These are phyloP conservation scores for Monosporascus sp. DNA, from an alignment of 2,329 filamentous ascomycete species.

Conservation along the genomic window DNA sequence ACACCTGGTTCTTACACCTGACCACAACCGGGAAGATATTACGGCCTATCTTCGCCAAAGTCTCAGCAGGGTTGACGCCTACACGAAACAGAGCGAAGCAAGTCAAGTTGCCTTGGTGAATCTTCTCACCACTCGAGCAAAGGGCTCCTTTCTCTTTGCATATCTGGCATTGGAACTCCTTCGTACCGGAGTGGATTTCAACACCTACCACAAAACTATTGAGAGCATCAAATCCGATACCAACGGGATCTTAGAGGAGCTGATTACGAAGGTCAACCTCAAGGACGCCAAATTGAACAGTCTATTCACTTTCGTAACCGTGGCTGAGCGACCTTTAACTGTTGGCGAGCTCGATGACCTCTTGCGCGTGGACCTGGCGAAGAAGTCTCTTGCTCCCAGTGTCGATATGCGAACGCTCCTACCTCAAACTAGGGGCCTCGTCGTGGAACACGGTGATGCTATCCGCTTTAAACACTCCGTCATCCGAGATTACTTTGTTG, in stretches of 20 bases:
- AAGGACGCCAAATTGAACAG: conserved; percentile 20
- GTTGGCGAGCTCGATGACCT: conserved; percentile 29
- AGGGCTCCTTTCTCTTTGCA: conserved; percentile 33
- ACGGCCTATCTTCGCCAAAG: conserved; percentile 23
- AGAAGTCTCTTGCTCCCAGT: conserved; percentile 10
- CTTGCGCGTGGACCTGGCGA: conserved; percentile 23
- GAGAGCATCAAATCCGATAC: conserved; percentile 17
- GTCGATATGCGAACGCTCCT: conserved; percentile 17
- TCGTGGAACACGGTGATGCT: conserved; percentile 28
- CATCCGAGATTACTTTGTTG: conserved; percentile 25
- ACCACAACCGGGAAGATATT: conserved; percentile 30
- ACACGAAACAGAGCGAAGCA: conserved; percentile 13
- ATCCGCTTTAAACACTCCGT: conserved; percentile 33
- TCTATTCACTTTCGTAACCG: conserved; percentile 30
- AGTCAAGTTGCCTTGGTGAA: conserved; percentile 22
- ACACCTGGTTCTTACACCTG: conserved; percentile 26
- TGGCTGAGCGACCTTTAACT: conserved; percentile 26
- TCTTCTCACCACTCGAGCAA: conserved; percentile 26
- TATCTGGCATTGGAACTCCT: conserved; percentile 28
- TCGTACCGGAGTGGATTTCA: conserved; percentile 15
- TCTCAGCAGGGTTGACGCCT: conserved; percentile 12
- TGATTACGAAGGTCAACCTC: conserved; percentile 19
- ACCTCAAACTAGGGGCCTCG: conserved; percentile 20
- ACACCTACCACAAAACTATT: conserved; percentile 18
- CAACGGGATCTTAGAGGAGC: conserved; percentile 20